These are phyloP conservation scores for Nannizzia gypsea DNA, from an alignment of 2,329 filamentous ascomycete species.

Conservation along the genomic window DNA sequence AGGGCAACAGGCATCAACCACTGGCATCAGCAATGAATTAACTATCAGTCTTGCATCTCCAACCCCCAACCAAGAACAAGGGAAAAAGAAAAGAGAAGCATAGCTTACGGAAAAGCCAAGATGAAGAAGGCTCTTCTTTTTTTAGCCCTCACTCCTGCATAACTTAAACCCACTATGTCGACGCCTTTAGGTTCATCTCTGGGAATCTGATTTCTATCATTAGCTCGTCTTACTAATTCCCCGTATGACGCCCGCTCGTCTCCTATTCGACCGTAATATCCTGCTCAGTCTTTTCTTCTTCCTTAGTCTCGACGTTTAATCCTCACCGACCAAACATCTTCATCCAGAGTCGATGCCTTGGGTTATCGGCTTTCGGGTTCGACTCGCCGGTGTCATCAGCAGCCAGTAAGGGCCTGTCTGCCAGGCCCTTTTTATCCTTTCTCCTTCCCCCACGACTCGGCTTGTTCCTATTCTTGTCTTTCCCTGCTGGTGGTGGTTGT, in stretches of 20 bases:
- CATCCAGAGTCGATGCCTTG: neutral
- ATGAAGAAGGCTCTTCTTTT: neutral
- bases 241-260: neutral
- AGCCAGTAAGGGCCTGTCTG: neutral
- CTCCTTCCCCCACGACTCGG: neutral
- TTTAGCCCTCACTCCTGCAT: neutral
- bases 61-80: neutral
- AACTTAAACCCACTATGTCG: too few species aligned
- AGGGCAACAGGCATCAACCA: too few species aligned
- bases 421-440: neutral
- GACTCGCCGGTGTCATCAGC: neutral
- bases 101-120: neutral
- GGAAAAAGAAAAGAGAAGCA: neutral
- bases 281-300: neutral
- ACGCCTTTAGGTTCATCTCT: neutral
- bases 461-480: neutral
- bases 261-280: neutral
- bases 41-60: too few species aligned
- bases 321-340: neutral
- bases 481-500: neutral
- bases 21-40: too few species aligned
- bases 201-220: neutral
- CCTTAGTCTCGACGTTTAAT: constrained; percentile 3
- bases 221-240: neutral
- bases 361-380: neutral